Evolutionary conservation across 352 stramenopile species (phyloP).

Genomic region (Phytopythium montanum): DNA sequence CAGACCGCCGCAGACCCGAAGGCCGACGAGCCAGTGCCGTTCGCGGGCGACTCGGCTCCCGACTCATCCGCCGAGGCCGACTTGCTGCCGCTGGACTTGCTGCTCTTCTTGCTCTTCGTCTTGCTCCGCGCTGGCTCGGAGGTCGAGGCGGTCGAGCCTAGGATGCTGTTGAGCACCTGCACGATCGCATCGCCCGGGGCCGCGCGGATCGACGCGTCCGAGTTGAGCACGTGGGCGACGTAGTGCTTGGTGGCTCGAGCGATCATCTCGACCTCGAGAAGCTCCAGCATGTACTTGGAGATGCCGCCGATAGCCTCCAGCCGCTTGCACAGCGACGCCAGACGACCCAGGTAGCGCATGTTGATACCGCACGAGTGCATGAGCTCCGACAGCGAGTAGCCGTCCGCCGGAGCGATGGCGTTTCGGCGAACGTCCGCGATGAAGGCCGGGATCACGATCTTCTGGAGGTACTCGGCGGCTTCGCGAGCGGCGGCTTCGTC

Average conservation of each 20-base stretch:
- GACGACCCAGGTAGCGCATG: slow-evolving; percentile 93
- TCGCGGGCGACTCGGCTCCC: not conserved
- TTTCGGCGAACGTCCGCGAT: slow-evolving; percentile 81
- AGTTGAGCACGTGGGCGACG: slow-evolving; percentile 66
- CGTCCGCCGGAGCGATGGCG: slow-evolving; percentile 84
- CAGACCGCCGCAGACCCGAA: slow-evolving; percentile 40
- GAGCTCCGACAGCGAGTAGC: slow-evolving; percentile 89
- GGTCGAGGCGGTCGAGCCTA: slow-evolving; percentile 35
- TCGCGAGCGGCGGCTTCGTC: slow-evolving; percentile 77
- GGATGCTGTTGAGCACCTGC: slow-evolving; percentile 82
- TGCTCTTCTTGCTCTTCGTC: slow-evolving; percentile 41
- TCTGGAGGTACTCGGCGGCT: slow-evolving; percentile 80
- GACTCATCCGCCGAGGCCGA: slow-evolving; percentile 6
- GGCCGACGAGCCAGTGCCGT: slow-evolving; percentile 7
- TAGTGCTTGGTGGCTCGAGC: slow-evolving; percentile 89
- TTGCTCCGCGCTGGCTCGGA: slow-evolving; percentile 11
- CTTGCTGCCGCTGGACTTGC: slow-evolving; percentile 19
- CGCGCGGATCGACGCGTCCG: slow-evolving; percentile 49
- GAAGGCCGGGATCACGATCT: slow-evolving; percentile 84
- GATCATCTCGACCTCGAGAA: slow-evolving; percentile 97
- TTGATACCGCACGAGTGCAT: slow-evolving; percentile 96
- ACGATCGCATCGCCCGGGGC: slow-evolving; percentile 75
- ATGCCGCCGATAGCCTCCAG: slow-evolving; percentile 86
- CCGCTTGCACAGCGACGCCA: slow-evolving; percentile 87
- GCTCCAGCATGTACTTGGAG: slow-evolving; percentile 92